Conservation (phyloP, 352 stramenopile species). For the Aphanomyces invadans region DNA sequence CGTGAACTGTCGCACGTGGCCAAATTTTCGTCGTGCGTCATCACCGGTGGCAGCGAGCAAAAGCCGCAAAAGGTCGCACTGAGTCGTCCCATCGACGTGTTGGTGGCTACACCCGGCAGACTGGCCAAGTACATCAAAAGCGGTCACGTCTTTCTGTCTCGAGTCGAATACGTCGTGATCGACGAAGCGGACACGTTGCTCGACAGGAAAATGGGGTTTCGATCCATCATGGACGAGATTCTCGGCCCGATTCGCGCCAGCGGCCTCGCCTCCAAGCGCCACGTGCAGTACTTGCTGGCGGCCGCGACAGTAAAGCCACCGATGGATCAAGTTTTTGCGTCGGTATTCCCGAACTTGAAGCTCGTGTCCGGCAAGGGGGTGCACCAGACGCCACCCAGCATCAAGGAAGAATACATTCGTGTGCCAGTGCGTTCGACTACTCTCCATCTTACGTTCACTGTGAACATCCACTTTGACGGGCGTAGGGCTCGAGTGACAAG, state of each 20-base stretch:
- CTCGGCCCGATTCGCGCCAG: conserved; percentile 56
- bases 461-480: too few relatives aligned
- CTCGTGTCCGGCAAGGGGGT: conserved; percentile 59
- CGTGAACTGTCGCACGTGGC: conserved; percentile 55
- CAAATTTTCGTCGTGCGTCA: conserved; percentile 55
- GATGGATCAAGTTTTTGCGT: conserved; percentile 63
- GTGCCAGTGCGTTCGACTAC: conserved; percentile 28
- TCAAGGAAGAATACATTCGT: conserved; percentile 63
- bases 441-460: too few relatives aligned
- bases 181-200: conserved; percentile 79
- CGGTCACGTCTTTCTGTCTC: conserved; percentile 70
- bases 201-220: conserved; percentile 78
- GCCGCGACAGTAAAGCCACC: conserved; percentile 61
- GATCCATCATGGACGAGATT: conserved; percentile 60
- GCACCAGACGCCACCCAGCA: conserved; percentile 51
- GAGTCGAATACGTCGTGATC: conserved; percentile 52
- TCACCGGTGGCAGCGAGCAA: conserved; percentile 64
- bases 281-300: conserved; percentile 62
- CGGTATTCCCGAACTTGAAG: conserved; percentile 51
- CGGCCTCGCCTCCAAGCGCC: conserved; percentile 41
- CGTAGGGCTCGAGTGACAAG: conserved; percentile 38
- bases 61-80: conserved; percentile 54
- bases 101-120: conserved; percentile 68
- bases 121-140: conserved; percentile 65
- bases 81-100: conserved; percentile 43